Conservation (phyloP, 148 eudicot species). For the Silene conica region DNA sequence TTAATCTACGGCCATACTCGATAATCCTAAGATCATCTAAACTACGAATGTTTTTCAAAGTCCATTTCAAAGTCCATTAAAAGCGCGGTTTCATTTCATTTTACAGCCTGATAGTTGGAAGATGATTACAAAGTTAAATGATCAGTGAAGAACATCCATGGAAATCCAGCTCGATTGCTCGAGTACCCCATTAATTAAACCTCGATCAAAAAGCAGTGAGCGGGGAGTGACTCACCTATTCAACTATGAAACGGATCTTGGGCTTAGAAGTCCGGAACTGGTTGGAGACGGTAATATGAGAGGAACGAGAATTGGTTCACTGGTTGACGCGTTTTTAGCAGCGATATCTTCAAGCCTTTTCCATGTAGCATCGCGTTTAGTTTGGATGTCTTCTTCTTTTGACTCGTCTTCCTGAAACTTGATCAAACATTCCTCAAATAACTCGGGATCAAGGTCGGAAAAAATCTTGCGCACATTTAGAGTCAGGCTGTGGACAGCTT, state of each 20-base stretch:
- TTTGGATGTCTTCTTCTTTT: slow-evolving; percentile 41
- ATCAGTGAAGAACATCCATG: slow-evolving; percentile 15
- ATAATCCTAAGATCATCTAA: not conserved
- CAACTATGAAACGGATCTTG: not conserved
- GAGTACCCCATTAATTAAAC: slow-evolving; percentile 10
- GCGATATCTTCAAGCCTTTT: slow-evolving; percentile 58
- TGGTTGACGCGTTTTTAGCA: slow-evolving; percentile 36
- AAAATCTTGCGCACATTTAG: slow-evolving; percentile 62
- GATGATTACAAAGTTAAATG: slow-evolving; percentile 14
- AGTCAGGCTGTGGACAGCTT: slow-evolving; percentile 66
- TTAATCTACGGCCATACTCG: not conserved
- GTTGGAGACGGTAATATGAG: slow-evolving; percentile 26
- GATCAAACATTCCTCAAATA: slow-evolving; percentile 55
- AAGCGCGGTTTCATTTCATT: too few relatives aligned
- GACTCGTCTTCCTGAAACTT: slow-evolving; percentile 66
- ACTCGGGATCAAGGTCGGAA: slow-evolving; percentile 58
- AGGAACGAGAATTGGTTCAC: slow-evolving; percentile 32
- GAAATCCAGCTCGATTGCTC: not conserved
- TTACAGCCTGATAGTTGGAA: slow-evolving; percentile 8
- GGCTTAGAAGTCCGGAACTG: slow-evolving; percentile 19
- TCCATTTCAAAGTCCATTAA: not conserved
- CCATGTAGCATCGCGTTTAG: slow-evolving; percentile 58
- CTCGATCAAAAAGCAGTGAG: slow-evolving; percentile 6
- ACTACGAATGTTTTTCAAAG: not conserved
- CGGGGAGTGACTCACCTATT: slow-evolving; percentile 11